Evolutionary conservation across 495 filamentous ascomycete species (phyloP).

Genomic region (Terfezia claveryi): DNA sequence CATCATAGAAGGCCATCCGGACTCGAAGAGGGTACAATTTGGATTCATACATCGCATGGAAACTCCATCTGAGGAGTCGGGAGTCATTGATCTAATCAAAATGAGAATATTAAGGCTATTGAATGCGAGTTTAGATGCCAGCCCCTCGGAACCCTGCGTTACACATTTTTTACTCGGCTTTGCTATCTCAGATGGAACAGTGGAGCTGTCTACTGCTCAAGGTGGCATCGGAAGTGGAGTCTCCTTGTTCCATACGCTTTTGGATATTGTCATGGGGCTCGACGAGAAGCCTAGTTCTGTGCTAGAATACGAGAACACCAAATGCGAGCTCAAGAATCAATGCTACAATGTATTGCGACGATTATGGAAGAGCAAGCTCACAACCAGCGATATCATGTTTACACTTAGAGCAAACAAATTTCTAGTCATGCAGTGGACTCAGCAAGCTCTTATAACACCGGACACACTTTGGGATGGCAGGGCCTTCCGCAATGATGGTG

Average conservation of each 20-base stretch:
- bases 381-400: conserved; percentile 43
- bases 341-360: conserved; percentile 55
- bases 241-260: conserved; percentile 65
- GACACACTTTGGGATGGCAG: conserved; percentile 38
- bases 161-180: conserved; percentile 87
- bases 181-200: conserved; percentile 26
- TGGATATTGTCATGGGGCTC: conserved; percentile 38
- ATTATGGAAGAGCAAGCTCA: conserved; percentile 70
- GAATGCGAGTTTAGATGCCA: conserved; percentile 47
- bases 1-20: conserved; percentile 12
- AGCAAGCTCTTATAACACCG: conserved; percentile 39
- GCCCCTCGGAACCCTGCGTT: conserved; percentile 51
- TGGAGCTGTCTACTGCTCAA: conserved; percentile 17
- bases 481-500: neutral
- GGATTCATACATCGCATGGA: conserved; percentile 20
- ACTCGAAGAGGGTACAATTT: conserved; percentile 17
- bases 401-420: conserved; percentile 60
- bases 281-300: conserved; percentile 30
- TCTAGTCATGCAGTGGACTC: conserved; percentile 43
- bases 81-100: conserved; percentile 44
- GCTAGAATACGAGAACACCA: conserved; percentile 10
- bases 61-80: conserved; percentile 7
- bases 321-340: conserved; percentile 39
- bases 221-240: conserved; percentile 24
- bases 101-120: conserved; percentile 60